Evolutionary conservation across 140 eudicot genomes (phyloP).

Genomic region (Cichorium intybus): DNA sequence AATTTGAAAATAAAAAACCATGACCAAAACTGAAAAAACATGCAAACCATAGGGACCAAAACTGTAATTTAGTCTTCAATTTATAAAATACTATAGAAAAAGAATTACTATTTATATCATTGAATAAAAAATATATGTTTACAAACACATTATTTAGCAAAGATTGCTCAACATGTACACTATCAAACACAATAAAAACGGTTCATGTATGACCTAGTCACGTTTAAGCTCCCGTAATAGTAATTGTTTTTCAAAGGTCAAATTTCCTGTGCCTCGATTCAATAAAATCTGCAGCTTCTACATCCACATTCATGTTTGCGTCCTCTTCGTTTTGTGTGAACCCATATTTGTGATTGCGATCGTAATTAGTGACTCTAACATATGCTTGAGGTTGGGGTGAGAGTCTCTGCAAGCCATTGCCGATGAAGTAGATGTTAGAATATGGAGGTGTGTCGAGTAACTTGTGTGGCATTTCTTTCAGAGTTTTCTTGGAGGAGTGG

Average conservation of each 20-base stretch:
- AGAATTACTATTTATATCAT: constrained; percentile 1
- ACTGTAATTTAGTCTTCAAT: too few species aligned
- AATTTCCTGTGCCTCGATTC: constrained; percentile 33
- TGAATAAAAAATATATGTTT: neutral
- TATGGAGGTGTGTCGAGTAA: constrained; percentile 26
- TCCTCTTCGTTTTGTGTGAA: neutral
- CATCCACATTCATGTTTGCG: constrained; percentile 24
- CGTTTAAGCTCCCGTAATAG: constrained; percentile 7
- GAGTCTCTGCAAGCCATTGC: constrained; percentile 5
- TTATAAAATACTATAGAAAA: too few species aligned
- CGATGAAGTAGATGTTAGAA: constrained; percentile 15
- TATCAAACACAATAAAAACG: neutral
- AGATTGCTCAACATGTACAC: neutral
- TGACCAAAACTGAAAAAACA: too few species aligned
- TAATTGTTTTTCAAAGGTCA: constrained; percentile 7
- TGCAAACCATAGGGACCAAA: too few species aligned
- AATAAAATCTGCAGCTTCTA: constrained; percentile 41
- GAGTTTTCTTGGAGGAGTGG: neutral
- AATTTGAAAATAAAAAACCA: too few species aligned
- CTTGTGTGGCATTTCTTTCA: constrained; percentile 10
- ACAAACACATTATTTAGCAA: neutral
- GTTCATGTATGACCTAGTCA: too few species aligned
- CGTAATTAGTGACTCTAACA: neutral
- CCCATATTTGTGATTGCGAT: neutral
- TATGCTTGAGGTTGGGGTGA: neutral